Conservation (phyloP, 805 yeast genomes). For the Ascoidea asiatica region DNA sequence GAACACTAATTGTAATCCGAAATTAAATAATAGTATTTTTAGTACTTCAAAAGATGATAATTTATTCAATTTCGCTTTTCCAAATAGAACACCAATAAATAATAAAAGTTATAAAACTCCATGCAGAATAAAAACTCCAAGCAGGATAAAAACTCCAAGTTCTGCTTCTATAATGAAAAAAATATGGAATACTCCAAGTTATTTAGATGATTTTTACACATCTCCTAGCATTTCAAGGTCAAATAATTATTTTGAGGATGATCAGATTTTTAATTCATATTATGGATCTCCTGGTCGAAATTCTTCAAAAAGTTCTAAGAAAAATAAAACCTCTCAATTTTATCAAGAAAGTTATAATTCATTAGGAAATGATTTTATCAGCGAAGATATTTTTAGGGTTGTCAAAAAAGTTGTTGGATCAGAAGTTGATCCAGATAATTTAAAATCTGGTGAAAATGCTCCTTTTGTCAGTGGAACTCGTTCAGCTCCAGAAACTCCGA, state of each 20-base stretch:
- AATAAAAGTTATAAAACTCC: too few relatives aligned
- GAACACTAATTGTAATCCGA: background rate
- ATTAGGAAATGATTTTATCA: conserved; percentile 35
- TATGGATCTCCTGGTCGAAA: conserved; percentile 23
- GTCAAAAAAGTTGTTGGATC: conserved; percentile 29
- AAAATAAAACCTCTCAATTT: background rate
- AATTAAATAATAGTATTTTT: too few relatives aligned
- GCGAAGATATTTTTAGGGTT: conserved; percentile 41
- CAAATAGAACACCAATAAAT: background rate
- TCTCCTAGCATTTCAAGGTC: conserved; percentile 25
- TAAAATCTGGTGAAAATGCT: background rate
- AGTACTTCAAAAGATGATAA: background rate
- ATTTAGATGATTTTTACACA: conserved; percentile 53
- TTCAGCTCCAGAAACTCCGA: background rate
- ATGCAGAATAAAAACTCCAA: conserved; percentile 11
- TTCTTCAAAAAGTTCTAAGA: conserved; percentile 4
- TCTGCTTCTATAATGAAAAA: conserved; percentile 30
- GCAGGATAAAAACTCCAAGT: conserved; percentile 16
- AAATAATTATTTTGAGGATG: conserved; percentile 15
- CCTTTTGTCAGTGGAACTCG: background rate
- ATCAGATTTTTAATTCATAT: conserved; percentile 14
- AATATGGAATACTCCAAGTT: conserved; percentile 54
- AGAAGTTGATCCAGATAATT: conserved; percentile 8
- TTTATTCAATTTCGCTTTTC: background rate
- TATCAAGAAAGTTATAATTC: conserved; percentile 7